Evolutionary conservation across 805 yeast species (phyloP).

Genomic region (Kodamaea kaohsiungensis): DNA sequence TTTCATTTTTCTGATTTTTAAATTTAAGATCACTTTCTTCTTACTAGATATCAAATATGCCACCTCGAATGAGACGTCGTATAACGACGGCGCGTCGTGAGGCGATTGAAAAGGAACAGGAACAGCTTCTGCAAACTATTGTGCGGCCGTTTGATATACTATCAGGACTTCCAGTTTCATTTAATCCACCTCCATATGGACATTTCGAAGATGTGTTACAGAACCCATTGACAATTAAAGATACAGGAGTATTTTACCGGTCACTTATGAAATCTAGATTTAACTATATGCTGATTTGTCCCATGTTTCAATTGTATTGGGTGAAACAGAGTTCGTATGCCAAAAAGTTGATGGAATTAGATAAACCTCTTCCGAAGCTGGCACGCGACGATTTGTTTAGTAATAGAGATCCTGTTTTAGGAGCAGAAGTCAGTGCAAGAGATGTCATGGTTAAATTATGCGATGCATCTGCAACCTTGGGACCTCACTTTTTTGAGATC

Average conservation of each 20-base stretch:
- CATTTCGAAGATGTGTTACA: conserved; percentile 50
- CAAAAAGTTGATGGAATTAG: conserved; percentile 42
- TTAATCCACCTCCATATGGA: conserved; percentile 61
- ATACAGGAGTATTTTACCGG: conserved; percentile 68
- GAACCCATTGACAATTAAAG: conserved; percentile 68
- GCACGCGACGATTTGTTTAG: conserved; percentile 17
- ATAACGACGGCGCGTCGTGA: conserved; percentile 43
- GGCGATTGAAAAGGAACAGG: conserved; percentile 44
- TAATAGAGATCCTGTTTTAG: conserved; percentile 36
- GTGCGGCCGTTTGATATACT: conserved; percentile 66
- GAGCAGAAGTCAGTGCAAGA: conserved; percentile 54
- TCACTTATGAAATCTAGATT: conserved; percentile 75
- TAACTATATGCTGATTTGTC: conserved; percentile 55
- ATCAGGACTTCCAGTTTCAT: conserved; percentile 68
- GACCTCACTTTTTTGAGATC: conserved; percentile 81
- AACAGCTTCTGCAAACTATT: conserved; percentile 33
- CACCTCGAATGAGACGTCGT: conserved; percentile 46
- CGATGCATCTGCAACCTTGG: conserved; percentile 70
- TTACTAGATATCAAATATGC: conserved; percentile 21
- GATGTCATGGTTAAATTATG: conserved; percentile 89
- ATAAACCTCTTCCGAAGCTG: conserved; percentile 35
- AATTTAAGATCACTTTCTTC: background rate
- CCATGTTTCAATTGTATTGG: conserved; percentile 82
- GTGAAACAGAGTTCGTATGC: conserved; percentile 62
- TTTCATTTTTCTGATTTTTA: background rate